phyloP scores from a whole-genome alignment of 2,329 filamentous ascomycete genomes.

The Aspergillus sp. region DNA sequence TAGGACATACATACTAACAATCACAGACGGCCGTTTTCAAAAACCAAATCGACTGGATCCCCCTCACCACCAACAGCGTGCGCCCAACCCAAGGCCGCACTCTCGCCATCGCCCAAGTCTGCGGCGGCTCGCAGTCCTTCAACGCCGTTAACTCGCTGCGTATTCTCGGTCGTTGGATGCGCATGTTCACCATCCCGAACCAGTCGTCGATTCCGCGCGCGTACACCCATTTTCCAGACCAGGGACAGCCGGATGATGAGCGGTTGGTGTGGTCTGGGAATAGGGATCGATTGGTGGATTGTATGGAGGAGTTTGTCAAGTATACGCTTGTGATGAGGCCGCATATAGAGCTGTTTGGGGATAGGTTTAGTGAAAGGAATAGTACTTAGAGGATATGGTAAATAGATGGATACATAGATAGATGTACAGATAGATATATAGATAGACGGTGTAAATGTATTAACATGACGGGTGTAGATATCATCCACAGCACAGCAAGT shows the following conservation, averaged over 20 bases:
- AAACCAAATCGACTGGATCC: constrained; percentile 68
- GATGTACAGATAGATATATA: no score
- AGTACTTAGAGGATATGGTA: no score
- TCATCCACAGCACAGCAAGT: no score
- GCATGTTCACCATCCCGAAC: constrained; percentile 64
- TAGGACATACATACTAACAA: neutral
- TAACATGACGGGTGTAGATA: no score
- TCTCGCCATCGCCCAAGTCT: constrained; percentile 58
- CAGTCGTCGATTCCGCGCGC: constrained; percentile 61
- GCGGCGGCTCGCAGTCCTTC: constrained; percentile 62
- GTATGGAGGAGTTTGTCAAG: constrained; percentile 68
- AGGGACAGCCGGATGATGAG: constrained; percentile 41
- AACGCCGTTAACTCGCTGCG: constrained; percentile 64
- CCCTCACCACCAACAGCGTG: constrained; percentile 56
- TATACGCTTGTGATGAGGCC: constrained; percentile 62
- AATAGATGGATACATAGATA: no score
- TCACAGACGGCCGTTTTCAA: constrained; percentile 60
- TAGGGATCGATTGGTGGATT: constrained; percentile 58
- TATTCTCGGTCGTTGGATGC: constrained; percentile 64
- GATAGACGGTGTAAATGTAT: no score
- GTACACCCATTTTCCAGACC: constrained; percentile 58
- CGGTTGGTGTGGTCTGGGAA: constrained; percentile 54
- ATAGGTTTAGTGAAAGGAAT: constrained; percentile 59
- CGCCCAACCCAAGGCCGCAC: constrained; percentile 64
- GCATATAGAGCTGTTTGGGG: constrained; percentile 57